A percentile compares a stretch with the other conserved stretches of the same genome.
Evolutionary conservation across 768 basidiomycete species (phyloP).

Genomic region (Lactifluus subvellereus): DNA sequence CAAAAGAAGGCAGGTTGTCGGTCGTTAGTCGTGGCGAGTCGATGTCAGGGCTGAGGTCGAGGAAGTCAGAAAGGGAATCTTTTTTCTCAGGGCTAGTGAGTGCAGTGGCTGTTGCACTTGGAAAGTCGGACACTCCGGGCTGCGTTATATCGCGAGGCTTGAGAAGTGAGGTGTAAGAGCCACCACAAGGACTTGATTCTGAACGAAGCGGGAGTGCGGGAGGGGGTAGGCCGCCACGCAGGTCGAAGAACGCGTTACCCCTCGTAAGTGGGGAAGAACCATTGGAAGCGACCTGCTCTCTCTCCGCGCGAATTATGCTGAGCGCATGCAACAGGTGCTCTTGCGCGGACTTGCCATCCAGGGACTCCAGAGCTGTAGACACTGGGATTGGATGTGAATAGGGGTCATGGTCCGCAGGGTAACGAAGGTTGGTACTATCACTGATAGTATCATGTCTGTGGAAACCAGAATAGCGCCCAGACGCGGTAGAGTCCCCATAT

Average conservation of each 20-base stretch:
- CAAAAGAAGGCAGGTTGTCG: background rate
- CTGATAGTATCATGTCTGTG: background rate
- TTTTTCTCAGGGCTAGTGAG: constrained; percentile 2
- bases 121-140: background rate
- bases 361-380: background rate
- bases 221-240: background rate
- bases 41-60: constrained; percentile 16
- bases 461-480: background rate
- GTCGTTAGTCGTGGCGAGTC: background rate
- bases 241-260: constrained; percentile 1
- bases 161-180: background rate
- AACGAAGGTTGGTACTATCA: background rate
- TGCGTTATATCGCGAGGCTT: background rate
- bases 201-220: background rate
- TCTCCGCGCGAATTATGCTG: background rate
- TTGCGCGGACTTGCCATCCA: background rate
- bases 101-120: background rate
- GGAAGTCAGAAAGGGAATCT: constrained; percentile 21
- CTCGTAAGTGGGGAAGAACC: background rate
- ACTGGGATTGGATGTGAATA: background rate
- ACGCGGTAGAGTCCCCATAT: constrained; percentile 9
- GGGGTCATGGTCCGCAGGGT: background rate
- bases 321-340: constrained; percentile 6
- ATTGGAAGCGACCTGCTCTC: background rate
- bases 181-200: background rate